Percentiles rank a stretch among this genome's conserved stretches.
Evolutionary conservation across 2,329 filamentous ascomycete species (phyloP).

Genomic region (Sporothrix dimorphospora): DNA sequence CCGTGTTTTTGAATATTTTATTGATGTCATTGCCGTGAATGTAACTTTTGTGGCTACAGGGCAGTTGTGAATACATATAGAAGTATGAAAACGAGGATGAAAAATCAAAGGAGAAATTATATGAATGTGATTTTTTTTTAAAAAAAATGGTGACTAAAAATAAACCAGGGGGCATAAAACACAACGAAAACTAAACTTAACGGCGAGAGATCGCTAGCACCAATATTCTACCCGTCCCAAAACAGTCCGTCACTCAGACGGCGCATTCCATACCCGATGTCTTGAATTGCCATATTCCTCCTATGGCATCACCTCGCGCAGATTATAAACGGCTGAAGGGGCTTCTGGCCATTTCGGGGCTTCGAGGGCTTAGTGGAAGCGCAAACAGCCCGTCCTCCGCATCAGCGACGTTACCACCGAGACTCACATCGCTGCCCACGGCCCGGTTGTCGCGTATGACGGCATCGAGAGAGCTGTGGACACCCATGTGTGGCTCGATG

Average conservation of each 20-base stretch:
- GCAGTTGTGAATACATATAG: no score
- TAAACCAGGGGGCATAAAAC: neutral
- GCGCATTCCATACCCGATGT: neutral
- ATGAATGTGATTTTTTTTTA: no score
- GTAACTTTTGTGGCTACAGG: no score
- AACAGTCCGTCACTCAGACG: neutral
- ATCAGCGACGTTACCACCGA: conserved; percentile 44
- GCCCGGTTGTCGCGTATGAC: conserved; percentile 43
- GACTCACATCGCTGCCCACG: neutral
- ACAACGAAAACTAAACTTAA: neutral
- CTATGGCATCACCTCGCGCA: neutral
- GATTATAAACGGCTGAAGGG: conserved; percentile 66
- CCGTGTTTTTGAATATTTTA: no score
- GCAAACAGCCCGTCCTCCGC: conserved; percentile 84
- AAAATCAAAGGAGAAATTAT: no score
- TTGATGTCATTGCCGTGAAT: no score
- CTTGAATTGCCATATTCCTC: neutral
- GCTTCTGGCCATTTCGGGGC: conserved; percentile 82
- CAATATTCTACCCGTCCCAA: neutral
- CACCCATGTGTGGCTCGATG: neutral
- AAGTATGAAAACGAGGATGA: no score
- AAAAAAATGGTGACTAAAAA: no score
- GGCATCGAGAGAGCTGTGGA: conserved; percentile 43
- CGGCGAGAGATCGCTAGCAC: neutral
- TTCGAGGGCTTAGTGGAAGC: conserved; percentile 81